Evolutionary conservation across 2,329 filamentous ascomycete species (phyloP).

Genomic region (Lecanosticta acicola): DNA sequence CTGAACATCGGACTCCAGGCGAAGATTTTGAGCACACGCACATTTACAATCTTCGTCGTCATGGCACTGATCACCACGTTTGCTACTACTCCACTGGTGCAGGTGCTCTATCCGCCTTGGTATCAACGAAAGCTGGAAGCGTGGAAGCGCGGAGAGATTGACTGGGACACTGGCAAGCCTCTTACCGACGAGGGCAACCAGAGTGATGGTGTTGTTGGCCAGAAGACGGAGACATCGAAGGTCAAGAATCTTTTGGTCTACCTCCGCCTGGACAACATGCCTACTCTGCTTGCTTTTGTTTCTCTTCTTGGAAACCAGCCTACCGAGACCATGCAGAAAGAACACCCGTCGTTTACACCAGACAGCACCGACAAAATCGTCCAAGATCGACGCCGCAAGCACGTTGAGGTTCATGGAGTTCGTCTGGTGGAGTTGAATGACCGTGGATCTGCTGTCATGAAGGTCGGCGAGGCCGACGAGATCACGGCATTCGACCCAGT

Average conservation of each 20-base stretch:
- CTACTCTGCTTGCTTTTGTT: constrained; percentile 75
- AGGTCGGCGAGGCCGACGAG: constrained; percentile 76
- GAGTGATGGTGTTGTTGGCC: constrained; percentile 34
- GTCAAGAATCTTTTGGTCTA: constrained; percentile 70
- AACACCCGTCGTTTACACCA: constrained; percentile 33
- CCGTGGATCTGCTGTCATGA: constrained; percentile 92
- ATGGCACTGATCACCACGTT: constrained; percentile 90
- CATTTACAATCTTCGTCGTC: constrained; percentile 90
- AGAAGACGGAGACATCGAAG: constrained; percentile 48
- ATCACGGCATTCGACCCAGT: constrained; percentile 65
- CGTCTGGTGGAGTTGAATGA: constrained; percentile 83
- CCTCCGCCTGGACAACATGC: constrained; percentile 76
- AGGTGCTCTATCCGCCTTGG: constrained; percentile 68
- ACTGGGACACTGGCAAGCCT: constrained; percentile 68
- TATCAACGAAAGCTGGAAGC: constrained; percentile 68
- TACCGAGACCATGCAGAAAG: constrained; percentile 37
- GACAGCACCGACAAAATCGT: constrained; percentile 8
- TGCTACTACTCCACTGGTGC: constrained; percentile 70
- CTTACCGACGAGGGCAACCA: constrained; percentile 29
- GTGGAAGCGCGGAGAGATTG: constrained; percentile 80
- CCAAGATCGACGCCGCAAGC: constrained; percentile 5
- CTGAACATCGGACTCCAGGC: constrained; percentile 80
- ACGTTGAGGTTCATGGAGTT: constrained; percentile 63
- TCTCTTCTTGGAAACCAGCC: constrained; percentile 61
- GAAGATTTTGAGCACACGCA: constrained; percentile 69